Conservation (phyloP, 2,329 filamentous ascomycete genomes). For the Tolypocladium paradoxum region DNA sequence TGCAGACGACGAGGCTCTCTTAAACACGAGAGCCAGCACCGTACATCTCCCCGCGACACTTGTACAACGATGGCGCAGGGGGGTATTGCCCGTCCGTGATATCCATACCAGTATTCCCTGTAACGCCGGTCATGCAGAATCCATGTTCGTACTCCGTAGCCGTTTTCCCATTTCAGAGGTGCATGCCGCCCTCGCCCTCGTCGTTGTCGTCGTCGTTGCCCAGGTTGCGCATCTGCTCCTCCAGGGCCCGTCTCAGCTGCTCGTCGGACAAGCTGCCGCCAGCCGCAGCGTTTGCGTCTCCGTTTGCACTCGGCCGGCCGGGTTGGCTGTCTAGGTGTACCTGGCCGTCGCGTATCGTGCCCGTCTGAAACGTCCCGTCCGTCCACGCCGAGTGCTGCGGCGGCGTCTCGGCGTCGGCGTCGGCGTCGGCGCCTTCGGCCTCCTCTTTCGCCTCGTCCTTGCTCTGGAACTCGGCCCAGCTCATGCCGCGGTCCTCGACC, state of each 20-base stretch:
- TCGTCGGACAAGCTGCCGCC: constrained; percentile 47
- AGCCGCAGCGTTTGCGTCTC: background rate
- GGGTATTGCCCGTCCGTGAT: background rate
- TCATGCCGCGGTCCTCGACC: constrained; percentile 46
- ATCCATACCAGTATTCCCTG: background rate
- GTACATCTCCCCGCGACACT: background rate
- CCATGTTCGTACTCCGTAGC: background rate
- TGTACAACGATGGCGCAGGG: no score
- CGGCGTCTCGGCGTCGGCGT: background rate
- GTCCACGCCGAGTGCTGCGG: constrained; percentile 38
- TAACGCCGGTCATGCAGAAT: constrained; percentile 1
- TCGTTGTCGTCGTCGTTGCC: constrained; percentile 30
- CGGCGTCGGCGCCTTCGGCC: constrained; percentile 6
- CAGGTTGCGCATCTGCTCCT: constrained; percentile 40
- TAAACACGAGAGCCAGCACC: background rate
- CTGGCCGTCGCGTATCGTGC: constrained; percentile 41
- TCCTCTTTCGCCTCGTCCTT: constrained; percentile 27
- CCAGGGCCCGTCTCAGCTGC: constrained; percentile 44
- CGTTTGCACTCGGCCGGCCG: constrained; percentile 6
- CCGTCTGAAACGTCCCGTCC: constrained; percentile 54
- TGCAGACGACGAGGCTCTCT: background rate
- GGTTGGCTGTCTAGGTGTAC: constrained; percentile 30
- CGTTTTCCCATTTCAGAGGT: constrained; percentile 32
- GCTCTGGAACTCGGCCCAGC: constrained; percentile 46
- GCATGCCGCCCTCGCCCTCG: constrained; percentile 45